A percentile compares a stretch with the other conserved stretches of the same genome.
Evolutionary conservation across 768 basidiomycete species (phyloP).

Genomic region (Termitomyces sp.): DNA sequence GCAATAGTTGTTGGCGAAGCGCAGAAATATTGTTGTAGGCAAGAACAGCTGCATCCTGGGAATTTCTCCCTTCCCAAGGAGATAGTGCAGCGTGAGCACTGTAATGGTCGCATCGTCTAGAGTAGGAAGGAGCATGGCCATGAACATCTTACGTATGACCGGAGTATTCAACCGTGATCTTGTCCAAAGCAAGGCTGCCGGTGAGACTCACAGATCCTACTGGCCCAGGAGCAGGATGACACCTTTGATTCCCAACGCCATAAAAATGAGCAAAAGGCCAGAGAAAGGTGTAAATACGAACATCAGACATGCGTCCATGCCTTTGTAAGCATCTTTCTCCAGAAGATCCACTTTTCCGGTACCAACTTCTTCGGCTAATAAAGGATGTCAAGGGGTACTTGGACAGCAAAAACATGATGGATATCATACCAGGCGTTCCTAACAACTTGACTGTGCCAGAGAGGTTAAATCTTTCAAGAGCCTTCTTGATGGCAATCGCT

Average conservation of each 20-base stretch:
- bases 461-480: slow-evolving; percentile 57
- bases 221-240: slow-evolving; percentile 84
- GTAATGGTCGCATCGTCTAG: too few relatives aligned
- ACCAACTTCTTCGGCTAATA: slow-evolving; percentile 73
- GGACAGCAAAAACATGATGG: not conserved
- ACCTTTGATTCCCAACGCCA: slow-evolving; percentile 40
- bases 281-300: slow-evolving; percentile 20
- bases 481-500: slow-evolving; percentile 61
- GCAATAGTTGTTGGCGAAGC: slow-evolving; percentile 77
- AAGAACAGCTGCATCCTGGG: slow-evolving; percentile 81
- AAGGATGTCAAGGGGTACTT: not conserved
- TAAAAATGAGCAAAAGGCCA: not conserved
- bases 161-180: slow-evolving; percentile 57
- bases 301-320: slow-evolving; percentile 79
- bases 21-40: slow-evolving; percentile 78
- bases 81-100: slow-evolving; percentile 77
- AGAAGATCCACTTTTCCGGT: slow-evolving; percentile 69
- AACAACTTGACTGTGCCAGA: slow-evolving; percentile 70
- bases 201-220: slow-evolving; percentile 62
- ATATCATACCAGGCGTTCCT: slow-evolving; percentile 66
- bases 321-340: slow-evolving; percentile 70
- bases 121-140: too few relatives aligned
- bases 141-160: slow-evolving; percentile 62
- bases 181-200: slow-evolving; percentile 59
- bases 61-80: slow-evolving; percentile 84